A percentile compares a stretch with the other conserved stretches of the same genome.
Conservation (phyloP, 805 yeast genomes). For the Lipomyces orientalis region DNA sequence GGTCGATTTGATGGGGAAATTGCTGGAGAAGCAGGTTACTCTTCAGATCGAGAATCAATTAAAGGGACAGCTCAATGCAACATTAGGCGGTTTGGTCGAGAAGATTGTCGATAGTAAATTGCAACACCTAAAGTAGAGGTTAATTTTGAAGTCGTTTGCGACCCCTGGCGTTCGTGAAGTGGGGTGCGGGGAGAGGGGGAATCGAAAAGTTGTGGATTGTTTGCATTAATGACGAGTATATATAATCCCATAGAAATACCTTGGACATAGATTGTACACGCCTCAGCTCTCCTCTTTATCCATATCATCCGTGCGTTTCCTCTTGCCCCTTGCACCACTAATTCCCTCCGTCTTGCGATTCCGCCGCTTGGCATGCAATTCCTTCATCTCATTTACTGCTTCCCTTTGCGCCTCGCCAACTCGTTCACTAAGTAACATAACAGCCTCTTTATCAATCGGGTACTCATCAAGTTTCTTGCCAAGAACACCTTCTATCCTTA, state of each 20-base stretch:
- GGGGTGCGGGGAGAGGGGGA: not conserved
- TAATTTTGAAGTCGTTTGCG: not conserved
- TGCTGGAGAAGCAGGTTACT: constrained; percentile 83
- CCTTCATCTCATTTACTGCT: constrained; percentile 81
- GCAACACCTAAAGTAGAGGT: constrained; percentile 9
- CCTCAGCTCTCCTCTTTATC: constrained; percentile 51
- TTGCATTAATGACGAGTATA: not conserved
- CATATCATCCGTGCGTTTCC: constrained; percentile 52
- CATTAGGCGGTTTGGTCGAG: constrained; percentile 57
- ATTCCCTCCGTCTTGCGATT: constrained; percentile 39
- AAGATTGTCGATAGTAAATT: constrained; percentile 56
- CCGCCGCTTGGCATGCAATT: constrained; percentile 58
- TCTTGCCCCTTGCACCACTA: constrained; percentile 45
- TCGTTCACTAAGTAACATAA: constrained; percentile 77
- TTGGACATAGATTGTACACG: not conserved
- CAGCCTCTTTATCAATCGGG: constrained; percentile 74
- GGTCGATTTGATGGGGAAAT: constrained; percentile 92
- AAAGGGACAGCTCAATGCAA: constrained; percentile 55
- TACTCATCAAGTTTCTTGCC: constrained; percentile 85
- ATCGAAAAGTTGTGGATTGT: constrained; percentile 2
- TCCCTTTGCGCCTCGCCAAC: constrained; percentile 92
- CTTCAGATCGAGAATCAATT: constrained; percentile 55
- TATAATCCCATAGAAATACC: not conserved
- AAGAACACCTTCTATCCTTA: constrained; percentile 87
- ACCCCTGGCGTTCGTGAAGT: not conserved